These are phyloP conservation scores for Nakazawaea siamensis DNA, from an alignment of 805 yeast genomes.

Conservation along the genomic window DNA sequence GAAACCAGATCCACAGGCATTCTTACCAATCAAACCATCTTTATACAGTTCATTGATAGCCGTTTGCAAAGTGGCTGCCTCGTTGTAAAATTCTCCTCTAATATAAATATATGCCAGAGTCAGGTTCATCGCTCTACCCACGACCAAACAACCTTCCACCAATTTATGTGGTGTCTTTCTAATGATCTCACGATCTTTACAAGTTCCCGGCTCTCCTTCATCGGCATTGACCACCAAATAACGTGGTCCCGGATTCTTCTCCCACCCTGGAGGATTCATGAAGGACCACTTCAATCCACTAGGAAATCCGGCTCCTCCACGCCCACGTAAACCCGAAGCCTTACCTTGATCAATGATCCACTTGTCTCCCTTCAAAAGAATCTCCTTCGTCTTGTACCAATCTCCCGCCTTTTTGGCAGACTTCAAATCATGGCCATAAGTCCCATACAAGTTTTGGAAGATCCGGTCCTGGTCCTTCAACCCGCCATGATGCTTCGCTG, in stretches of 20 bases:
- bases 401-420: conserved; percentile 77
- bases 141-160: conserved; percentile 84
- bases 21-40: conserved; percentile 72
- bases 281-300: conserved; percentile 88
- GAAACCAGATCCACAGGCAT: conserved; percentile 84
- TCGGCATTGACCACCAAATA: conserved; percentile 87
- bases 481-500: conserved; percentile 65
- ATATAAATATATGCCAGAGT: conserved; percentile 88
- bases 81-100: conserved; percentile 86
- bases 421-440: conserved; percentile 68
- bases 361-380: conserved; percentile 71
- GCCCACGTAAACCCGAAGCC: conserved; percentile 77
- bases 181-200: conserved; percentile 87
- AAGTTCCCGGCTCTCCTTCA: conserved; percentile 94
- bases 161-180: conserved; percentile 89
- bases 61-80: conserved; percentile 61
- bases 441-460: conserved; percentile 75
- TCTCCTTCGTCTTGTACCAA: conserved; percentile 88
- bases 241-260: conserved; percentile 82
- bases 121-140: conserved; percentile 90
- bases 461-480: conserved; percentile 78
- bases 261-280: conserved; percentile 96
- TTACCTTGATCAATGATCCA: conserved; percentile 90
- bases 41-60: conserved; percentile 86
- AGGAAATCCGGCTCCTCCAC: conserved; percentile 95